These are phyloP conservation scores for Persicaria tinctoria DNA, from an alignment of 148 eudicot species.

Conservation along the genomic window DNA sequence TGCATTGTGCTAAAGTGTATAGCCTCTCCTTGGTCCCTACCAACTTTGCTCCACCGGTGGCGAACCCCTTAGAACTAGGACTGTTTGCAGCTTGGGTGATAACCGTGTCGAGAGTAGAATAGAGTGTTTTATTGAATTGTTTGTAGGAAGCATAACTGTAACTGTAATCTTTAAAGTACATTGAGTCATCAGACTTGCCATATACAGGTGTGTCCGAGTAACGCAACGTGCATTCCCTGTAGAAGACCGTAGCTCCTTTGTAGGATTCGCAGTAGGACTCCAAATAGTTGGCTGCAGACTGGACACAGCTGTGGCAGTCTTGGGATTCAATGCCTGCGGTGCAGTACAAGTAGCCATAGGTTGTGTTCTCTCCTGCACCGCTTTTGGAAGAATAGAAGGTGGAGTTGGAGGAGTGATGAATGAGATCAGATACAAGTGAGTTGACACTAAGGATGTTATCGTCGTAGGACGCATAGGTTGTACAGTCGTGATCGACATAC, in stretches of 20 bases:
- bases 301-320: neutral
- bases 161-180: neutral
- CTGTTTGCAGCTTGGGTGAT: neutral
- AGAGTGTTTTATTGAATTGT: neutral
- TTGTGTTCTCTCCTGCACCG: neutral
- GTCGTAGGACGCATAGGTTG: no score
- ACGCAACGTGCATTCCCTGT: slow-evolving; percentile 7
- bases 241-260: neutral
- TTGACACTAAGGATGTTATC: no score
- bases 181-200: neutral
- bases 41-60: neutral
- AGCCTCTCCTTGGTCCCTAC: neutral
- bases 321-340: neutral
- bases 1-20: neutral
- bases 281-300: neutral
- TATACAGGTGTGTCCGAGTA: neutral
- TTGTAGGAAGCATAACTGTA: neutral
- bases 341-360: slow-evolving; percentile 4
- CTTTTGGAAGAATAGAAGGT: neutral
- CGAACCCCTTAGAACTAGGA: neutral
- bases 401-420: neutral
- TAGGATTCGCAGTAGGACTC: neutral
- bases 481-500: no score
- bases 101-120: neutral
- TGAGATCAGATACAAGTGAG: neutral